These are phyloP conservation scores for Linnemannia exigua DNA, from an alignment of 192 early-diverging fungal species.

Conservation along the genomic window DNA sequence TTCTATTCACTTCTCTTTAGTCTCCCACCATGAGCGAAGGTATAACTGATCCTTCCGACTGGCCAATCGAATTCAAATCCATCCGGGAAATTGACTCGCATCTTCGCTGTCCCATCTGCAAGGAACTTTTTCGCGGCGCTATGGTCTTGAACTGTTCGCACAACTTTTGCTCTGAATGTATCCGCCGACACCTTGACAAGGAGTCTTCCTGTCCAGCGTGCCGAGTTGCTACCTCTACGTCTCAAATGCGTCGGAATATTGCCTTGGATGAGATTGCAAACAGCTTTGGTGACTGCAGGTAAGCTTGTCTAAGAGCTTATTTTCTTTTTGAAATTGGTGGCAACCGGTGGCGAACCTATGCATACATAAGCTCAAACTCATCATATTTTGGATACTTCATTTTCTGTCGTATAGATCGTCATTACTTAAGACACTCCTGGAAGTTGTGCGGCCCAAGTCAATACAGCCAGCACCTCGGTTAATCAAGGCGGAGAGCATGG, in stretches of 20 bases:
- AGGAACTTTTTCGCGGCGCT: constrained; percentile 75
- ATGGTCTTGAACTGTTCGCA: constrained; percentile 77
- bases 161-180: constrained; percentile 85
- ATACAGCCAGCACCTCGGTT: background rate
- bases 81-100: constrained; percentile 75
- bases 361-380: too few species aligned
- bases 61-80: constrained; percentile 60
- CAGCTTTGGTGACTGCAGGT: constrained; percentile 49
- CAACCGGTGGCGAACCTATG: constrained; percentile 13
- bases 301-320: background rate
- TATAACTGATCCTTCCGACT: constrained; percentile 83
- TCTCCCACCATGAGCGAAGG: constrained; percentile 39
- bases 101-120: constrained; percentile 83
- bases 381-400: background rate
- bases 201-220: constrained; percentile 79
- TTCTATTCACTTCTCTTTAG: background rate
- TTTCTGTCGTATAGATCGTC: constrained; percentile 8
- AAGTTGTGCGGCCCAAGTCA: constrained; percentile 4
- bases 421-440: constrained; percentile 22
- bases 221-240: constrained; percentile 53
- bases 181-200: constrained; percentile 70
- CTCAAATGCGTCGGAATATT: constrained; percentile 42
- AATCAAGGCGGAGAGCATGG: constrained; percentile 26
- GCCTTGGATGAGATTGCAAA: constrained; percentile 47
- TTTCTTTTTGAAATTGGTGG: constrained; percentile 30